Conservation (phyloP, 345 rosid species). For the Cardiospermum halicacabum region DNA sequence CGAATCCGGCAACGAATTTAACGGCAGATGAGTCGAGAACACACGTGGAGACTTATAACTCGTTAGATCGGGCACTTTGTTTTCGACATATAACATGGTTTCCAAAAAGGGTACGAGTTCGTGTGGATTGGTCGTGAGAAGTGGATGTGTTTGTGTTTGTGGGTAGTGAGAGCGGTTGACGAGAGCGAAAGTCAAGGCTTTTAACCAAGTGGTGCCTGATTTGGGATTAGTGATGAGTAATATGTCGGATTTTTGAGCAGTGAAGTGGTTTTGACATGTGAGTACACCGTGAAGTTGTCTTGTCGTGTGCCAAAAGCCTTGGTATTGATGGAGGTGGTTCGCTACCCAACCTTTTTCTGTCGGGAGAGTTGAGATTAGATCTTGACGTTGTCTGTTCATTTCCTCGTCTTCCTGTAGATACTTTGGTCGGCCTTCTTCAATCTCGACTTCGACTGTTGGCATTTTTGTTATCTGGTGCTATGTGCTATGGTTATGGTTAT, state of each 20-base stretch:
- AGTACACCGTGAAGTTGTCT: slow-evolving; percentile 38
- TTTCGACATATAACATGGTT: slow-evolving; percentile 14
- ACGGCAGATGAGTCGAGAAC: slow-evolving; percentile 38
- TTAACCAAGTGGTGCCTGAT: slow-evolving; percentile 64
- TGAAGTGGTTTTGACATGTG: slow-evolving; percentile 38
- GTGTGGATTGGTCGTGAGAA: slow-evolving; percentile 48
- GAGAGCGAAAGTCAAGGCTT: slow-evolving; percentile 43
- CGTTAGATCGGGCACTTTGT: slow-evolving; percentile 23
- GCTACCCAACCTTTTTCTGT: slow-evolving; percentile 33
- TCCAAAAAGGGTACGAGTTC: slow-evolving; percentile 58
- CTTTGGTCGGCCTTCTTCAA: slow-evolving; percentile 13
- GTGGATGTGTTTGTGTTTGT: slow-evolving; percentile 38
- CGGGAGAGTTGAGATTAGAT: slow-evolving; percentile 38
- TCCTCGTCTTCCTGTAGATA: slow-evolving; percentile 34
- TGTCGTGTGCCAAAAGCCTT: slow-evolving; percentile 44
- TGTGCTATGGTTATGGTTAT: too few species aligned
- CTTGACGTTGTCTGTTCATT: slow-evolving; percentile 30
- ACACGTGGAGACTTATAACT: slow-evolving; percentile 34
- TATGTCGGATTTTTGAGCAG: slow-evolving; percentile 36
- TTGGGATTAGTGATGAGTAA: slow-evolving; percentile 53
- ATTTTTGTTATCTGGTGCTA: too few species aligned
- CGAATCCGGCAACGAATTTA: slow-evolving; percentile 30
- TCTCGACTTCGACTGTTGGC: too few species aligned
- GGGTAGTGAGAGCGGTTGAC: slow-evolving; percentile 25
- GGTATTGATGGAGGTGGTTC: slow-evolving; percentile 31